Evolutionary conservation across 331 rosid genomes (phyloP), one percentile per base, ranked within the genome.

Genomic region (Dryas integrifolia): DNA sequence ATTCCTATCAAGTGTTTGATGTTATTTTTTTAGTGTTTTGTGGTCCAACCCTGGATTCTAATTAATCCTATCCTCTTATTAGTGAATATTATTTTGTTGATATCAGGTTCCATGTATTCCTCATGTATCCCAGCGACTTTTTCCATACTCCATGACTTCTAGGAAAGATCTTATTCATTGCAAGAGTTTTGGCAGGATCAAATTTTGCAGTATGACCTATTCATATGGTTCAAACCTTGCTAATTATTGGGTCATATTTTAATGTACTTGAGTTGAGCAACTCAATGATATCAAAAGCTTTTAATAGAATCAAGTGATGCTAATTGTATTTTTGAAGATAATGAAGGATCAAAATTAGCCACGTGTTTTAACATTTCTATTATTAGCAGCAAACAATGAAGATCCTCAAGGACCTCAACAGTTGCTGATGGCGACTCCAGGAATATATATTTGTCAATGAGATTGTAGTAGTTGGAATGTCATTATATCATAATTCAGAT

Each of bases 11-110:
- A 21, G 4, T 18, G 50, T 55, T 40, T 70, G 40, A 13, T 26
- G 43, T 21, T 18, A 43, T 12, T 46, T 6, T 0, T 41, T 40
- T 16, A 1, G n/a, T 52, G 26, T 5, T 2, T 24, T 10, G 8
- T 40, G 48, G 67, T 57, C 74, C 75, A 70, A 56, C 52, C 45
- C 11, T 24, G 44, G 47, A 24, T 70, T 24, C 55, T 18, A 9
- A 56, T 30, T 30, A 57, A 5, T 35, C 30, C 5, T 1, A 24
- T 70, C 56, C n/a, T 13, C 46, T 43, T 70, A 21, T 21, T 21
- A 8, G 5, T 8, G 66, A 14, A n/a, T n/a, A 24, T 70, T 44
- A 3, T 44, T 45, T 44, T 57, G 5, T 65, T 65, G 11, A 24
- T 44, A 46, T 30, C 14, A 16, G 5, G 44, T 41, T 12, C 8